Percentiles rank a stretch among this genome's conserved stretches.
These are phyloP conservation scores for Neonectria coccinea DNA, from an alignment of 2,329 filamentous ascomycete genomes.

Conservation along the genomic window DNA sequence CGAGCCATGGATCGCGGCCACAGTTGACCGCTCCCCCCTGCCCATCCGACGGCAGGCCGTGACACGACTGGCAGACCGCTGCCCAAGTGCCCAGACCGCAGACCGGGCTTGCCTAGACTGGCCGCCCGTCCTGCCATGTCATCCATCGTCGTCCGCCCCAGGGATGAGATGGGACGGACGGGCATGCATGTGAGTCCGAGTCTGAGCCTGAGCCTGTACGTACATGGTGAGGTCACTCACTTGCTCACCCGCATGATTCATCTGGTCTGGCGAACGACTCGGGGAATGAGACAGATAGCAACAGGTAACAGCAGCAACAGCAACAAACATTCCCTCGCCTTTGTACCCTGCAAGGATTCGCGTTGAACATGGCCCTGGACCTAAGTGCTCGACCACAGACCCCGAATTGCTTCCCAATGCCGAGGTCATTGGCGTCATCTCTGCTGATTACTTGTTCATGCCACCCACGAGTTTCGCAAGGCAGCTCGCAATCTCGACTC, in stretches of 20 bases:
- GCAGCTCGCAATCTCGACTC: constrained; percentile 22
- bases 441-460: constrained; percentile 41
- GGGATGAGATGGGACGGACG: not conserved
- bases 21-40: not conserved
- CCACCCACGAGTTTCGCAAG: constrained; percentile 20
- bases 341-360: constrained; percentile 16
- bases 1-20: constrained; percentile 3
- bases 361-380: constrained; percentile 9
- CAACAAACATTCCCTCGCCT: constrained; percentile 7
- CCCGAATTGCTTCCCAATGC: constrained; percentile 21
- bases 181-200: not conserved
- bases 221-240: not conserved
- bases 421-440: constrained; percentile 27
- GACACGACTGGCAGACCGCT: not conserved
- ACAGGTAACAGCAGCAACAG: not conserved
- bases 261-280: constrained; percentile 19
- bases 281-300: constrained; percentile 4
- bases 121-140: constrained; percentile 3
- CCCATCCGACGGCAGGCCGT: not conserved
- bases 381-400: constrained; percentile 14
- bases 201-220: no score
- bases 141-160: constrained; percentile 1
- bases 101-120: not conserved
- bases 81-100: not conserved
- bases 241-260: constrained; percentile 15